A percentile compares a stretch with the other conserved stretches of the same genome.
Conservation (phyloP, 2,329 filamentous ascomycete species). For the Huntiella savannae region DNA sequence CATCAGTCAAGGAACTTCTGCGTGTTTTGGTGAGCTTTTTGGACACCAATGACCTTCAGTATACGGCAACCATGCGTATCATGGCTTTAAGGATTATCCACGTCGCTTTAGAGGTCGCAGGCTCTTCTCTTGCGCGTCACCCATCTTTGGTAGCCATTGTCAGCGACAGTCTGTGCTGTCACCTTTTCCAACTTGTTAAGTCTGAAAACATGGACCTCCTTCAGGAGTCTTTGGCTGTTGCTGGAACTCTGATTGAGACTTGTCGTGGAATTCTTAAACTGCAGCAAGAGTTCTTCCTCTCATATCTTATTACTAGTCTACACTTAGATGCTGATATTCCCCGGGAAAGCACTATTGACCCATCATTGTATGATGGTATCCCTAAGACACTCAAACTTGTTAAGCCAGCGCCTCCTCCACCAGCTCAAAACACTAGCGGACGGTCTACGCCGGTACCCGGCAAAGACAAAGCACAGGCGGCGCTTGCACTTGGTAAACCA, state of each 20-base stretch:
- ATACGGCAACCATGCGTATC: slow-evolving; percentile 87
- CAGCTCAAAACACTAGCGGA: slow-evolving; percentile 38
- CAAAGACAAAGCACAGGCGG: slow-evolving; percentile 80
- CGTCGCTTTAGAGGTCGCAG: slow-evolving; percentile 87
- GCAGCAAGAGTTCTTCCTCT: slow-evolving; percentile 89
- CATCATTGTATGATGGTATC: slow-evolving; percentile 78
- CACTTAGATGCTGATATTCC: slow-evolving; percentile 92
- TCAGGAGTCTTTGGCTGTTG: slow-evolving; percentile 80
- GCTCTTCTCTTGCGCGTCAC: slow-evolving; percentile 84
- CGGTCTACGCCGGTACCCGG: slow-evolving; percentile 78
- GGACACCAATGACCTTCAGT: slow-evolving; percentile 79
- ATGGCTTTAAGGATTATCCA: slow-evolving; percentile 97
- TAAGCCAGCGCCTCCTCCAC: slow-evolving; percentile 40
- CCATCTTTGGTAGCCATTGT: slow-evolving; percentile 73
- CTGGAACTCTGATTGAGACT: slow-evolving; percentile 75
- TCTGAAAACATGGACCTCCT: slow-evolving; percentile 93
- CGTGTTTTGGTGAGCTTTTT: slow-evolving; percentile 82
- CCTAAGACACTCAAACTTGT: slow-evolving; percentile 77
- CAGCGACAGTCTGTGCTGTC: slow-evolving; percentile 80
- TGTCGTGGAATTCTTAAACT: slow-evolving; percentile 82
- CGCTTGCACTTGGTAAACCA: slow-evolving; percentile 78
- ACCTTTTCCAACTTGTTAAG: slow-evolving; percentile 86
- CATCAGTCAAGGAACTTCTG: slow-evolving; percentile 87
- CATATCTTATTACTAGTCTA: slow-evolving; percentile 82
- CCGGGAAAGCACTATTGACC: slow-evolving; percentile 73